Evolutionary conservation across 768 basidiomycete species (phyloP).

Genomic region (Termitomyces sp.): DNA sequence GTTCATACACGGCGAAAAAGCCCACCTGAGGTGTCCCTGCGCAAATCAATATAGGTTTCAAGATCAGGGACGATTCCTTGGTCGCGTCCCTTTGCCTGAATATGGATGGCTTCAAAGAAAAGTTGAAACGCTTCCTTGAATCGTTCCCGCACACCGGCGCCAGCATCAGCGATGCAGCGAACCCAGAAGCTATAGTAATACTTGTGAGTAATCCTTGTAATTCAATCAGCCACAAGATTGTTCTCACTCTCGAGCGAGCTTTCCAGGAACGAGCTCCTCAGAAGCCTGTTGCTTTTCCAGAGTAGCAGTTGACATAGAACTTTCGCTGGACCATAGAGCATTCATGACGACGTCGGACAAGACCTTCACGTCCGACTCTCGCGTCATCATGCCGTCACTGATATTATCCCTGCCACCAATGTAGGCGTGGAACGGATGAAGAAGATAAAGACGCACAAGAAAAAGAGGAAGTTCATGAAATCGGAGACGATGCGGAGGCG

Average conservation of each 20-base stretch:
- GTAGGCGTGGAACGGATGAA: constrained; percentile 1
- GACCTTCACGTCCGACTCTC: constrained; percentile 39
- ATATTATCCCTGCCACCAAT: constrained; percentile 52
- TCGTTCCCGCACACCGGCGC: constrained; percentile 53
- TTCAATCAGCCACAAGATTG: no score
- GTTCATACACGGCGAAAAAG: background rate
- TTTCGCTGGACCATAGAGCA: constrained; percentile 41
- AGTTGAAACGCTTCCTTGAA: constrained; percentile 64
- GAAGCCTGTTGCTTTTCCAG: constrained; percentile 29
- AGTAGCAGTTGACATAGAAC: constrained; percentile 19
- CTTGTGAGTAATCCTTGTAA: no score
- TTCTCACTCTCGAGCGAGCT: constrained; percentile 62
- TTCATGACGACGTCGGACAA: constrained; percentile 67
- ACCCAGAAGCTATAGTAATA: constrained; percentile 52
- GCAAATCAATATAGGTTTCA: constrained; percentile 65
- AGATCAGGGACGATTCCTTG: constrained; percentile 54
- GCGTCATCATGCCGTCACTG: constrained; percentile 71
- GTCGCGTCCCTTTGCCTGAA: constrained; percentile 55
- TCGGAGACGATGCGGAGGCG: constrained; percentile 62
- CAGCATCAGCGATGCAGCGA: constrained; percentile 53
- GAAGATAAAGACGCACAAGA: constrained; percentile 30
- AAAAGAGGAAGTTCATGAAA: constrained; percentile 59
- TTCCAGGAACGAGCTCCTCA: constrained; percentile 45
- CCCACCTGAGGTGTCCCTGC: constrained; percentile 66
- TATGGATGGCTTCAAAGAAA: constrained; percentile 64